Percentiles rank a stretch among this genome's conserved stretches.
These are phyloP conservation scores for Auriscalpium orientale DNA, from an alignment of 768 basidiomycete species.

Conservation along the genomic window DNA sequence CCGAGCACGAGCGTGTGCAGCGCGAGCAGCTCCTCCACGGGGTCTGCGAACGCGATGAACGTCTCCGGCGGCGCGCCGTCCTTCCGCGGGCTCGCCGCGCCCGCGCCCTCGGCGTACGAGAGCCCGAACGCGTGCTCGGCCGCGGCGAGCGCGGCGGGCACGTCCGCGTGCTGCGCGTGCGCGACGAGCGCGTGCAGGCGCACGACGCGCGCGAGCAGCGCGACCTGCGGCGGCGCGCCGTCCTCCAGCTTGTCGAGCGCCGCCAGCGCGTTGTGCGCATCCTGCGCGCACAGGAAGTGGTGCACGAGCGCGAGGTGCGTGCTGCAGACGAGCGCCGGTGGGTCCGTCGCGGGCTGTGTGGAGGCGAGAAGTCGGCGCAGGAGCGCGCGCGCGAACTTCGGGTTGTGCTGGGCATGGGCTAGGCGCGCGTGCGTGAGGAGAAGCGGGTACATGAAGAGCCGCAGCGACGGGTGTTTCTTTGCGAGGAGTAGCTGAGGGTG, in stretches of 20 bases:
- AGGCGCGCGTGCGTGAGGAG: slow-evolving; percentile 57
- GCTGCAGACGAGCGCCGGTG: slow-evolving; percentile 45
- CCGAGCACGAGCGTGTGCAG: slow-evolving; percentile 59
- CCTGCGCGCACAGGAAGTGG: slow-evolving; percentile 21
- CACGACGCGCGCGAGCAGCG: slow-evolving; percentile 45
- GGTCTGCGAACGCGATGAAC: slow-evolving; percentile 25
- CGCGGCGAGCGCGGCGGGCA: slow-evolving; percentile 37
- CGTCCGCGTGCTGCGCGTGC: slow-evolving; percentile 46
- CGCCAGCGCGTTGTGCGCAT: slow-evolving; percentile 25
- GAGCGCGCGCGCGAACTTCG: slow-evolving; percentile 52
- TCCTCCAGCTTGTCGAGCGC: slow-evolving; percentile 28
- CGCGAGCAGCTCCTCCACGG: slow-evolving; percentile 33
- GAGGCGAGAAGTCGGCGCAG: slow-evolving; percentile 47
- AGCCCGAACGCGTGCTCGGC: slow-evolving; percentile 47
- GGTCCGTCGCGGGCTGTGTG: slow-evolving; percentile 33
- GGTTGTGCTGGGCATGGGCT: slow-evolving; percentile 41
- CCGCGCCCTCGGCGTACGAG: slow-evolving; percentile 14
- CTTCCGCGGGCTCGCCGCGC: slow-evolving; percentile 4
- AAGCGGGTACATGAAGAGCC: slow-evolving; percentile 51
- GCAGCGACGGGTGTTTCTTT: slow-evolving; percentile 64
- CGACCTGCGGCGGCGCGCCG: slow-evolving; percentile 34
- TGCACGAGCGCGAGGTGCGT: slow-evolving; percentile 51
- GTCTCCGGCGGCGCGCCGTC: slow-evolving; percentile 2
- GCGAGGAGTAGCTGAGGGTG: slow-evolving; percentile 40
- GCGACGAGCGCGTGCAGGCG: slow-evolving; percentile 50